Percentiles rank a stretch among this genome's conserved stretches.
phyloP scores from a whole-genome alignment of 1,284 basidiomycete genomes.

The Trichosporon asahii region DNA sequence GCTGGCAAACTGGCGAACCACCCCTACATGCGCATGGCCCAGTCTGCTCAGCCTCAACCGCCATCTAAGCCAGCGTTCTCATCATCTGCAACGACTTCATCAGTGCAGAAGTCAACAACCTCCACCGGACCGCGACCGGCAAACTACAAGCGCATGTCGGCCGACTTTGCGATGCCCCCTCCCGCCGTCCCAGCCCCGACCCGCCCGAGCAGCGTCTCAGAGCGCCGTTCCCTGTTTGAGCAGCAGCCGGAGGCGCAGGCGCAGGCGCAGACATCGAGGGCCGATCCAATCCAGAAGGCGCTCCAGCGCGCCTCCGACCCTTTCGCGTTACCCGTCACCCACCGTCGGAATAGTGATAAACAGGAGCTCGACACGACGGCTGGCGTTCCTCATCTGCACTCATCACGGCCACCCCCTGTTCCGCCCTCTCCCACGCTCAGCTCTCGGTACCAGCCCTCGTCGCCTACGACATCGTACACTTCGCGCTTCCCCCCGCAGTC shows the following conservation, averaged over 20 bases:
- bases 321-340: constrained; percentile 8
- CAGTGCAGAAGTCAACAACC: not conserved
- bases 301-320: constrained; percentile 1
- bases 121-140: not conserved
- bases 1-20: not conserved
- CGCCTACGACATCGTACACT: not conserved
- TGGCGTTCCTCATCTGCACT: not conserved
- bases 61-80: not conserved
- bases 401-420: not conserved
- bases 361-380: not conserved
- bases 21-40: constrained; percentile 1
- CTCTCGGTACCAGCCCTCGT: not conserved
- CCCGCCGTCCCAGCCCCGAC: not conserved
- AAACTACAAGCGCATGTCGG: not conserved
- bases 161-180: not conserved
- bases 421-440: not conserved
- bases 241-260: not conserved
- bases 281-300: not conserved
- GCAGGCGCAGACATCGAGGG: not conserved
- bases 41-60: not conserved
- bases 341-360: not conserved
- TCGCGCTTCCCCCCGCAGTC: not conserved
- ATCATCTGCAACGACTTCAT: not conserved
- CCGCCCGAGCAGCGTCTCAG: not conserved
- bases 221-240: constrained; percentile 4